Evolutionary conservation across 139 green algal genomes (phyloP), one percentile per base, ranked within the genome.

Genomic region (Chlorella sp.): DNA sequence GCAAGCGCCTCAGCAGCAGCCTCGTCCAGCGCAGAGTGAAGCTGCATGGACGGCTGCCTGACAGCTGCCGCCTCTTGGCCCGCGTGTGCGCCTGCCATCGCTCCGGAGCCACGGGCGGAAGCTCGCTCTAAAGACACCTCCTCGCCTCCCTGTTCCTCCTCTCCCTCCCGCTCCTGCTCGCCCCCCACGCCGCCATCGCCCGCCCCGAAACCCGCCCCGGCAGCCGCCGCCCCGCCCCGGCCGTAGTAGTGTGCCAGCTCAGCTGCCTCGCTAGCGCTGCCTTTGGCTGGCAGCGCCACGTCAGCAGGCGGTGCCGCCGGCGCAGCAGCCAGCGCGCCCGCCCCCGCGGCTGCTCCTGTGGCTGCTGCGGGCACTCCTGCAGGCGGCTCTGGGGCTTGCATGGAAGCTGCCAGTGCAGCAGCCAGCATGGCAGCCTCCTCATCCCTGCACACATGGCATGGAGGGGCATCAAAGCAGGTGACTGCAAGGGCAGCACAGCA

Each of bases 371-470:
- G n/a, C 1, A 3, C 86, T 75, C 30, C 48, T 0, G n/a, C 9
- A 2, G 32, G 3, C 57, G 86, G 34, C 64, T 76, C 39, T n/a
- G 26, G 81, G n/a, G 40, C 34, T 5, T 32, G 48, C 68, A 93
- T 86, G 19, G 91, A 93, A 2, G 85, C 91, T 39, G 83, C 86
- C 48, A 93, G 86, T 39, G 91, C 91, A n/a, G 73, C 76, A 2
- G 85, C 91, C 37, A 93, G 85, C 88, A 91, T 91, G 2, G 88
- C 88, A 75, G 92, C 73, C 85, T 93, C 91, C 64, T 91, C 91
- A 68, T 91, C 88, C 80, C 91, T 93, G 88, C 68, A 87, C 48
- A 57, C 7, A 9, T 57, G 48, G 48, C 48, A 26, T 32, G 30
- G 28, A 85, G 48, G 34, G 24, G 24, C n/a, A 37, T 28, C n/a